These are phyloP conservation scores for Medicago lupulina DNA, from an alignment of 306 rosid genomes.

Conservation along the genomic window DNA sequence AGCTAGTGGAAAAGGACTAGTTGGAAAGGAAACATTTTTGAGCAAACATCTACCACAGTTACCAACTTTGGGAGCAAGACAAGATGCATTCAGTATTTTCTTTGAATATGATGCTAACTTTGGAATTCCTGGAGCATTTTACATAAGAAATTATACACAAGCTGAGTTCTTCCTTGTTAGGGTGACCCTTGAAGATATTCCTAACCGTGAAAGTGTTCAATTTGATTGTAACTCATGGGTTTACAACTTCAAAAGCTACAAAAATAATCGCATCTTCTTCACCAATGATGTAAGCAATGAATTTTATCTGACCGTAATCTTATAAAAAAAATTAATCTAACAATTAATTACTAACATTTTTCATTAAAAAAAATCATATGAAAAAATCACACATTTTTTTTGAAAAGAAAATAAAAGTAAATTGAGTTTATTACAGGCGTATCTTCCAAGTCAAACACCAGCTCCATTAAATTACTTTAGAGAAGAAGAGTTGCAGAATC, in stretches of 20 bases:
- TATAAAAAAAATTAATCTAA: too few relatives aligned
- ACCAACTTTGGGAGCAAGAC: slow-evolving; percentile 54
- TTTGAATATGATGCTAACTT: slow-evolving; percentile 60
- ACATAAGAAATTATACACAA: slow-evolving; percentile 35
- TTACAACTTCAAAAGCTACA: slow-evolving; percentile 53
- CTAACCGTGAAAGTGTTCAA: slow-evolving; percentile 53
- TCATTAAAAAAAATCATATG: too few relatives aligned
- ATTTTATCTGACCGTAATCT: too few relatives aligned
- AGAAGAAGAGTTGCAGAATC: slow-evolving; percentile 33
- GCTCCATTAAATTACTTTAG: slow-evolving; percentile 32
- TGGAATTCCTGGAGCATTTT: slow-evolving; percentile 70
- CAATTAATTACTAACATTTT: too few relatives aligned
- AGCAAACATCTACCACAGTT: slow-evolving; percentile 48
- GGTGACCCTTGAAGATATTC: slow-evolving; percentile 64
- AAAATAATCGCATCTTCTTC: slow-evolving; percentile 67
- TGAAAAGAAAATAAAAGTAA: not conserved
- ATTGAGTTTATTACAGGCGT: slow-evolving; percentile 17
- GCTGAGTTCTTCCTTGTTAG: slow-evolving; percentile 65
- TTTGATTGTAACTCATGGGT: slow-evolving; percentile 81
- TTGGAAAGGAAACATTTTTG: slow-evolving; percentile 59
- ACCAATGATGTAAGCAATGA: slow-evolving; percentile 54
- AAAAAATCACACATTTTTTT: too few relatives aligned
- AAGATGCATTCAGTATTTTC: slow-evolving; percentile 52
- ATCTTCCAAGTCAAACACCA: slow-evolving; percentile 42
- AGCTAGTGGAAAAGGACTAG: slow-evolving; percentile 52